Evolutionary conservation across 768 basidiomycete genomes (phyloP), one percentile per base, ranked within the genome.

Genomic region (Mycena galericulata): DNA sequence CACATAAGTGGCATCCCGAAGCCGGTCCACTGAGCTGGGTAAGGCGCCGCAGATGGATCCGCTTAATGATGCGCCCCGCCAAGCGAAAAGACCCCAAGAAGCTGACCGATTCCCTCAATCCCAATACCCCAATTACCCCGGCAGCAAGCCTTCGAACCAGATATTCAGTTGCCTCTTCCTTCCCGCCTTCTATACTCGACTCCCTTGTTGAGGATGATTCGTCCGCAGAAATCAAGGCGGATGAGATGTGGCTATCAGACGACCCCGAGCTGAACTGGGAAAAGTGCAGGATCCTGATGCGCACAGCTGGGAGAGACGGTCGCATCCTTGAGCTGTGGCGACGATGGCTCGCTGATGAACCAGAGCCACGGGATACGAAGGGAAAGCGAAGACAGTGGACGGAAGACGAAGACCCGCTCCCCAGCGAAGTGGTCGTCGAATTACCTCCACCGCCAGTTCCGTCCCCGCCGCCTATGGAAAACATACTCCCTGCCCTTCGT

Each of bases 11-110:
- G 94, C 85, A 87, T 20, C 80, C 92, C 0, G 79, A 86, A 57
- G 83, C 89, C 1, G 91, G 93, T 11, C 73, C 80, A 27, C 74
- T 90, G 46, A 88, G 88, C 4, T 93, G 87, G 86, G 94, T 96
- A 38, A 85, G 94, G 34, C 82, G 94, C 50, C 84, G 94, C 51
- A 83, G 91, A n/a, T 96, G 94, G 94, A 81, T 96, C 36, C 86
- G 94, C 54, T 83, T 95, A 29, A 95, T 95, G 94, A 87, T 93
- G 83, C 85, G 90, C 17, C 91, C 92, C 4, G 87, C 83, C 15
- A 76, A 64, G 62, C 55, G 72, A 17, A 71, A 79, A 63, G 46
- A 51, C 58, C 30, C 50, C 27, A 61, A 70, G 49, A 62, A 66
- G 36, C 64, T 68, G 57, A 65, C 60, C 59, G 65, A 24, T 61